phyloP scores from a whole-genome alignment of 352 stramenopile genomes.

The Phytophthora megakarya region DNA sequence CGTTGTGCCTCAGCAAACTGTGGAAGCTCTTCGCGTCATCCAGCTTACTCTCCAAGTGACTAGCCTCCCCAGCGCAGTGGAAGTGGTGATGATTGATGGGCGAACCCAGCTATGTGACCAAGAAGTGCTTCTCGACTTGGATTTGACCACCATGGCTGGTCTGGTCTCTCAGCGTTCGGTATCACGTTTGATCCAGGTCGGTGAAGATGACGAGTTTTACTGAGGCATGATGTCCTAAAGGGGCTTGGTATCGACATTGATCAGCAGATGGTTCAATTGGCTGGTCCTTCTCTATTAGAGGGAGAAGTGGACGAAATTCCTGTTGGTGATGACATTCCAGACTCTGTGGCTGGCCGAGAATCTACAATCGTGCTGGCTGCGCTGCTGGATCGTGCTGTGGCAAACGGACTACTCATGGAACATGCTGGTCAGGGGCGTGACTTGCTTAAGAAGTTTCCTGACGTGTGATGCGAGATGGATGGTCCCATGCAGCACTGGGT shows the following conservation, averaged over 20 bases:
- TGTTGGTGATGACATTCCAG: too few species aligned
- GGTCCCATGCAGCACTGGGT: too few species aligned
- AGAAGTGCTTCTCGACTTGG: conserved; percentile 9
- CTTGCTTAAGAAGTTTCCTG: too few species aligned
- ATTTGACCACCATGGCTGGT: neutral
- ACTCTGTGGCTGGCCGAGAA: too few species aligned
- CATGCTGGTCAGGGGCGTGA: too few species aligned
- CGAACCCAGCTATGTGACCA: neutral
- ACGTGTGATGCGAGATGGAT: too few species aligned
- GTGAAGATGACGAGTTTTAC: conserved; percentile 14
- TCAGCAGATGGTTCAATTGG: conserved; percentile 2
- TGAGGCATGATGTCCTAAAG: conserved; percentile 1
- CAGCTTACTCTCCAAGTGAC: neutral
- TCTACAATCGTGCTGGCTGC: too few species aligned
- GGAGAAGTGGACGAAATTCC: neutral
- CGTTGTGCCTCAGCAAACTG: too few species aligned
- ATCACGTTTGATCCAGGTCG: neutral
- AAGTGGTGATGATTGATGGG: neutral
- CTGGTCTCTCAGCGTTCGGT: neutral
- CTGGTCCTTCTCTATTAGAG: neutral
- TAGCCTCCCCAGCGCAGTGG: neutral
- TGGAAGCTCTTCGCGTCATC: too few species aligned
- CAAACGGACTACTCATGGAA: too few species aligned
- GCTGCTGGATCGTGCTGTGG: too few species aligned
- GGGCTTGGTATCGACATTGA: neutral